These are phyloP conservation scores for Solanum chiquidenum DNA, from an alignment of 257 asterid genomes.

Conservation along the genomic window DNA sequence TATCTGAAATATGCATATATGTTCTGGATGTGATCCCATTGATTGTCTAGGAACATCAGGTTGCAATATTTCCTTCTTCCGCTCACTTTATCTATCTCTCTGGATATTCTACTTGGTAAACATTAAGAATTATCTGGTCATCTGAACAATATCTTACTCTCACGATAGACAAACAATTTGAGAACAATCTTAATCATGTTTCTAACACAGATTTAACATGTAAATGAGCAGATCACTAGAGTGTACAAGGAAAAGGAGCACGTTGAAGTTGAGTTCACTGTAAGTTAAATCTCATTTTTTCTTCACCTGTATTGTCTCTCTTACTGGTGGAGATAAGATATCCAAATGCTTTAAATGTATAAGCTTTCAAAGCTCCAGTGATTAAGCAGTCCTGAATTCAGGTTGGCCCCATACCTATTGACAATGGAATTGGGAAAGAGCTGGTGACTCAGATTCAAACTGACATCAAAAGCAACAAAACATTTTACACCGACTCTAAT, in stretches of 20 bases:
- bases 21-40: neutral
- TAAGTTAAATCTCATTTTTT: constrained; percentile 18
- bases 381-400: constrained; percentile 15
- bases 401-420: constrained; percentile 95
- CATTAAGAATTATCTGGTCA: neutral
- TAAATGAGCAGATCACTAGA: constrained; percentile 55
- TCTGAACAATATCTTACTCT: neutral
- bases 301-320: neutral
- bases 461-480: constrained; percentile 50
- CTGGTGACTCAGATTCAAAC: constrained; percentile 60
- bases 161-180: neutral
- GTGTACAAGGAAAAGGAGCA: constrained; percentile 89
- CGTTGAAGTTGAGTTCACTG: constrained; percentile 76
- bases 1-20: neutral
- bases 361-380: neutral
- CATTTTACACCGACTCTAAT: constrained; percentile 80
- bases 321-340: neutral
- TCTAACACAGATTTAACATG: neutral
- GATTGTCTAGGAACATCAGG: neutral
- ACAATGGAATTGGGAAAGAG: constrained; percentile 81
- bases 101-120: neutral
- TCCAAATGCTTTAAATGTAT: neutral
- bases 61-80: neutral
- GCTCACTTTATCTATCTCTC: neutral
- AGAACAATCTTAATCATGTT: neutral